Conservation (phyloP, 345 rosid species). For the Nephelium lappaceum region DNA sequence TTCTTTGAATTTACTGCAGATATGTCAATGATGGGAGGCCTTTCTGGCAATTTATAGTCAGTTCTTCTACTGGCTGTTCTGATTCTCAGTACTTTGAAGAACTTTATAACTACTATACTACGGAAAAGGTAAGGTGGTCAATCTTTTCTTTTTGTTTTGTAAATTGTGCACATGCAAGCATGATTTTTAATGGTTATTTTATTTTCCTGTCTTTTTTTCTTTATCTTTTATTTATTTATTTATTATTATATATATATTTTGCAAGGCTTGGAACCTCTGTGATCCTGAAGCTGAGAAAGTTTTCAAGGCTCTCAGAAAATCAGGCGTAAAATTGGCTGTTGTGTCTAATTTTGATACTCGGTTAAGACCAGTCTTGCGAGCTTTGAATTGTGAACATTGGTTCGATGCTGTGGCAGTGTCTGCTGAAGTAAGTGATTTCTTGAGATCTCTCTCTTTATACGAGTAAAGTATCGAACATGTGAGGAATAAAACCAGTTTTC, state of each 20-base stretch:
- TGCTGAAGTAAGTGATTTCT: constrained; percentile 70
- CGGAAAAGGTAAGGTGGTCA: constrained; percentile 61
- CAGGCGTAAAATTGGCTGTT: constrained; percentile 84
- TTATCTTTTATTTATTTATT: not conserved
- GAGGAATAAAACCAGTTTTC: not conserved
- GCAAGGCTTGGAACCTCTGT: constrained; percentile 95
- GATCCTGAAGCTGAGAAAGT: constrained; percentile 92
- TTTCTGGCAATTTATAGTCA: constrained; percentile 91
- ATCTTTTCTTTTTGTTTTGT: not conserved
- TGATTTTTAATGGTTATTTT: constrained; percentile 1
- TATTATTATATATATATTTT: too few relatives aligned
- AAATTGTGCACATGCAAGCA: not conserved
- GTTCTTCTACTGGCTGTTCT: constrained; percentile 91
- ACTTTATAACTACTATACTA: constrained; percentile 79
- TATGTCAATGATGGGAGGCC: constrained; percentile 94
- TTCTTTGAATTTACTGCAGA: constrained; percentile 42
- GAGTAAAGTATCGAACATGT: not conserved
- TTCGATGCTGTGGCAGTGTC: constrained; percentile 97
- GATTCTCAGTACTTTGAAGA: constrained; percentile 90
- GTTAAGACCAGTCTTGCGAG: constrained; percentile 76
- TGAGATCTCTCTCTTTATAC: not conserved
- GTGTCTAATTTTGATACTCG: constrained; percentile 98
- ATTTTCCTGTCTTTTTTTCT: constrained; percentile 1
- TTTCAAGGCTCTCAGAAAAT: constrained; percentile 72
- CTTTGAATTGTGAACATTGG: constrained; percentile 88